Evolutionary conservation across 1,284 basidiomycete genomes (phyloP), one percentile per base, ranked within the genome.

Genomic region (Thecaphora thlaspeos): DNA sequence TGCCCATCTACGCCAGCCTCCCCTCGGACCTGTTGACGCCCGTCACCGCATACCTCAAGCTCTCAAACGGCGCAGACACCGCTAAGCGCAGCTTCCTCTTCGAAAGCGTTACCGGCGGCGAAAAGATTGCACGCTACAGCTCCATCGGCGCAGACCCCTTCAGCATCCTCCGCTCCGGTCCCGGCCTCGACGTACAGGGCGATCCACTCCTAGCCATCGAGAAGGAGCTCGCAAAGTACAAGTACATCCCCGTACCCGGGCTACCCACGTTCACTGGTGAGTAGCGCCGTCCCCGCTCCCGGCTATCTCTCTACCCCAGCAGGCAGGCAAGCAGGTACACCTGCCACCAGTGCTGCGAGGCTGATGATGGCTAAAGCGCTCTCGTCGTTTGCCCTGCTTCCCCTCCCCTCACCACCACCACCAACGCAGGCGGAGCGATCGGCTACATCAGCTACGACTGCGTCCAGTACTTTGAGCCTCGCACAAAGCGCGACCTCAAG

Each of bases 361-460:
- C 28, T 30, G 28, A 30, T 30, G n/a, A n/a, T n/a, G n/a, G n/a
- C n/a, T n/a, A n/a, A n/a, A n/a, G n/a, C n/a, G n/a, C n/a, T n/a
- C n/a, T n/a, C n/a, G n/a, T n/a, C n/a, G n/a, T n/a, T 30, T 30
- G 28, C 28, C 7, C 28, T 30, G 7, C 28, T 30, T 14, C 28
- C 28, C 28, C 28, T 30, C 7, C 14, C 28, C 8, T 30, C 28
- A 11, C 17, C 32, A 11, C 3, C 10, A 7, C 32, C 41, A 30
- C 28, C 28, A 30, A 8, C 7, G 32, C 5, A 34, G 95, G 95
- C 45, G 95, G 95, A 46, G 94, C 94, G 0, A 91, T 98, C 71
- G 95, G 95, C 41, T 98, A 96, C 80, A 91, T 98, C 67, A 86
- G 90, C 14, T 99, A 94, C 80, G 95, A 99, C 77, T 91, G 90